Evolutionary conservation across 1,284 basidiomycete species (phyloP).

Genomic region (Ceratobasidium sp.): DNA sequence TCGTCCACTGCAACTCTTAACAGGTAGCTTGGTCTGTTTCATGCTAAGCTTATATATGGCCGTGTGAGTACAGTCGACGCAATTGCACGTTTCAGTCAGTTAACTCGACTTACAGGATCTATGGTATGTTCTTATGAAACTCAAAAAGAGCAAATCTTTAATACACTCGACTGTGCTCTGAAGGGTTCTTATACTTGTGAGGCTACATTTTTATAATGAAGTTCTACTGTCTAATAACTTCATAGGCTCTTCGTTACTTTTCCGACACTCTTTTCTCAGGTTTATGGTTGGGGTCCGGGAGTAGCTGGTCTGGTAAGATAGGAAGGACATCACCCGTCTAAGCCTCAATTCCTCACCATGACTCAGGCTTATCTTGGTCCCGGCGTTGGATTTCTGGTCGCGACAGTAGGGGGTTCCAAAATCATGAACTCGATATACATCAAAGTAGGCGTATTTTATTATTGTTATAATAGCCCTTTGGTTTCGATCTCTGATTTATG

Average conservation of each 20-base stretch:
- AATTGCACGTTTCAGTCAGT: not conserved
- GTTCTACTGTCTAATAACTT: not conserved
- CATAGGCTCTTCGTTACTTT: constrained; percentile 75
- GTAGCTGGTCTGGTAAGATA: constrained; percentile 63
- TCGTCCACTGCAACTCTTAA: constrained; percentile 68
- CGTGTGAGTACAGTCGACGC: constrained; percentile 64
- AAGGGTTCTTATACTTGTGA: constrained; percentile 69
- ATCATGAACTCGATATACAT: constrained; percentile 68
- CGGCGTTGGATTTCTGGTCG: constrained; percentile 69
- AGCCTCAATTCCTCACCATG: no score
- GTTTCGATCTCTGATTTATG: not conserved
- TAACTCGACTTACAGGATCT: constrained; percentile 39
- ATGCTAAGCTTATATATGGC: constrained; percentile 72
- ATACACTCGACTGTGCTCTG: not conserved
- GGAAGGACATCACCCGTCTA: no score
- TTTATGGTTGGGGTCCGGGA: constrained; percentile 69
- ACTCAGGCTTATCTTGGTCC: constrained; percentile 68
- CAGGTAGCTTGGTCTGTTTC: constrained; percentile 72
- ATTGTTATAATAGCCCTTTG: constrained; percentile 48
- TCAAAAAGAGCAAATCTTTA: not conserved
- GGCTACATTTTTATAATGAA: not conserved
- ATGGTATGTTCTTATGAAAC: constrained; percentile 55
- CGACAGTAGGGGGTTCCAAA: constrained; percentile 66
- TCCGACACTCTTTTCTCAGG: constrained; percentile 57
- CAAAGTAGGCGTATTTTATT: constrained; percentile 60